Evolutionary conservation across 495 filamentous ascomycete species (phyloP).

Genomic region (Neohortaea acidophila): DNA sequence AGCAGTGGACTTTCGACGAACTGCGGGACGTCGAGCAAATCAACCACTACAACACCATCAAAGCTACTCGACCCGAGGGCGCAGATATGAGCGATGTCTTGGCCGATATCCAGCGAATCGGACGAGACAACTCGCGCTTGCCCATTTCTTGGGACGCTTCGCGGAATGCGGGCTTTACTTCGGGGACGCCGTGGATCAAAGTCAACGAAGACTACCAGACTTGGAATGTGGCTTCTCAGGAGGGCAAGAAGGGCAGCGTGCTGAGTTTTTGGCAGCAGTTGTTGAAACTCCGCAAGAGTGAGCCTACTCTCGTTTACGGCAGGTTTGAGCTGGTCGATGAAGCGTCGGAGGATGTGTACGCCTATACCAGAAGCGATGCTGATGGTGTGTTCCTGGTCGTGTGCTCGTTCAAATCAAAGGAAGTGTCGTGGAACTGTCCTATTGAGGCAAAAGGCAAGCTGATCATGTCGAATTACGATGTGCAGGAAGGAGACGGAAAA

Average conservation of each 20-base stretch:
- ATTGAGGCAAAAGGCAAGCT: too few relatives aligned
- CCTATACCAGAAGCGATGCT: not conserved
- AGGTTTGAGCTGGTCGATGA: not conserved
- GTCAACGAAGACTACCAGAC: conserved; percentile 38
- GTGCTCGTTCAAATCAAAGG: too few relatives aligned
- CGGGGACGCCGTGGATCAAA: conserved; percentile 45
- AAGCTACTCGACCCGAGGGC: conserved; percentile 44
- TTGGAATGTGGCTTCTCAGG: conserved; percentile 38
- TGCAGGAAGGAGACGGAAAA: too few relatives aligned
- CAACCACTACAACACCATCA: conserved; percentile 19
- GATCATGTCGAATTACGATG: too few relatives aligned
- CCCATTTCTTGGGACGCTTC: conserved; percentile 45
- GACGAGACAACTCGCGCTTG: conserved; percentile 44
- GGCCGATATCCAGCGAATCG: conserved; percentile 35
- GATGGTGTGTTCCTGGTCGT: not conserved
- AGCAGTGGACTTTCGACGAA: conserved; percentile 18
- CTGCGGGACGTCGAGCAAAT: conserved; percentile 17
- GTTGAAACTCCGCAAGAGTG: not conserved
- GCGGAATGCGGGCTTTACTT: conserved; percentile 40
- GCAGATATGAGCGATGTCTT: conserved; percentile 2
- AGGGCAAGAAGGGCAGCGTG: conserved; percentile 31
- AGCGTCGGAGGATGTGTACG: not conserved
- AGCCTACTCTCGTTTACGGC: conserved; percentile 1
- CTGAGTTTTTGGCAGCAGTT: conserved; percentile 37
- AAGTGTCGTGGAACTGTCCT: too few relatives aligned